Conservation (phyloP, 2,329 filamentous ascomycete genomes). For the Trichoderma endophyticum region DNA sequence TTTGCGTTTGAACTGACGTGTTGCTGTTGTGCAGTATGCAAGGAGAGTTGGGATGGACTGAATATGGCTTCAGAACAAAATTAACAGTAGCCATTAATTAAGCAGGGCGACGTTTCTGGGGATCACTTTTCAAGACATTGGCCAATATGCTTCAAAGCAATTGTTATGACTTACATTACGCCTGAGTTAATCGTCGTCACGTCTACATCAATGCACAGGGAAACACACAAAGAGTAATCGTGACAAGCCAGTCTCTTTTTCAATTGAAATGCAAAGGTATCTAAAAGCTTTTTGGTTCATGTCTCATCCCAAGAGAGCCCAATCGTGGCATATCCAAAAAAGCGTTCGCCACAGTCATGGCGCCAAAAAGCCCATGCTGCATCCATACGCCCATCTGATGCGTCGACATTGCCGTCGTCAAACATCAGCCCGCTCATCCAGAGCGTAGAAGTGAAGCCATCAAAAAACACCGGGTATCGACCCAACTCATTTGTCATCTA, state of each 20-base stretch:
- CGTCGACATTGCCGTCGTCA: neutral
- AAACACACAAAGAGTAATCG: neutral
- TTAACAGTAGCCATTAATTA: neutral
- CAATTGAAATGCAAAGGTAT: constrained; percentile 17
- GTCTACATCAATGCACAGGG: neutral
- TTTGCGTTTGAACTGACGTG: neutral
- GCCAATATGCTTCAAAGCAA: neutral
- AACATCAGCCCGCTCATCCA: constrained; percentile 10
- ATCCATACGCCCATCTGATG: constrained; percentile 9
- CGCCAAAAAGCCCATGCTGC: neutral
- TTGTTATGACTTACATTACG: neutral
- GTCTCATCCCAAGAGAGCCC: constrained; percentile 9
- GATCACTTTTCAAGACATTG: neutral
- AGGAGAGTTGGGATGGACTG: neutral
- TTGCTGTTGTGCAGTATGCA: neutral
- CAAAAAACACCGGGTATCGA: constrained; percentile 15
- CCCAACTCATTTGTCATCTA: constrained; percentile 17
- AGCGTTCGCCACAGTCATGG: constrained; percentile 6
- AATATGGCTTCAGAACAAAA: neutral
- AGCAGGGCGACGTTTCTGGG: neutral
- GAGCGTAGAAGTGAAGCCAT: constrained; percentile 18
- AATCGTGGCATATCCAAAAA: constrained; percentile 1
- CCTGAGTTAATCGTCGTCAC: neutral
- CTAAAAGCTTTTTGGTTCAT: constrained; percentile 14
- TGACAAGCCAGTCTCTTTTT: neutral